Evolutionary conservation across 2,329 filamentous ascomycete species (phyloP), one percentile per base, ranked within the genome.

Genomic region (Fusarium oligoseptatum): DNA sequence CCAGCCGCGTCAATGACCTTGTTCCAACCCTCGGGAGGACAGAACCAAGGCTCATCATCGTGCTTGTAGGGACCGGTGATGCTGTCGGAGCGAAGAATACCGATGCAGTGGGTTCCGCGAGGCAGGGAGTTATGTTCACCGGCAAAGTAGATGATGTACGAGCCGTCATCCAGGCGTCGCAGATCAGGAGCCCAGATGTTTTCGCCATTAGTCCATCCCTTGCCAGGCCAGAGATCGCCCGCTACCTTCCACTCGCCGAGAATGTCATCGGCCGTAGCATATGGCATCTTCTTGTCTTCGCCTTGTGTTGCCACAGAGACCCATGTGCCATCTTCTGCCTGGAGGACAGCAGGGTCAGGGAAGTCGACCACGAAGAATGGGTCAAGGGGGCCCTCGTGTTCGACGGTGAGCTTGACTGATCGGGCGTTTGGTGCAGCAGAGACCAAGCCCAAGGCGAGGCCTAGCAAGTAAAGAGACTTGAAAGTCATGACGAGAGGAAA

Each of bases 221-320:
- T 70, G 3, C 65, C 67, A 1, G 60, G 67, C 1, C 65, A 57
- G 2, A 62, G 55, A 24, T 71, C 68, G 10, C 65, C 29, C 1
- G 52, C 15, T 1, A 48, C 3, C 3, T 39, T 60, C 68, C 68
- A 71, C 7, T 71, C 27, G 0, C 67, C 68, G 0, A 70, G 55
- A 6, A 70, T 62, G 7, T 60, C 55, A 6, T 56, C 37, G 0
- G 68, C 55, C 0, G 60, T 71, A 2, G 68, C 68, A 5, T 66
- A 50, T 14, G 60, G 68, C 3, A 71, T 20, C 29, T 43, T 20
- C 1, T 66, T 71, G 41, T 60, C 2, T 15, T 41, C 52, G 0
- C 34, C 66, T 4, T 70, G 69, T 14, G 68, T 71, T 6, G 67
- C 68, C 1, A 71, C 60, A 5, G 68, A 61, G 22, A 70, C 34